Evolutionary conservation across 495 filamentous ascomycete species (phyloP), one percentile per base, ranked within the genome.

Genomic region (Cladorrhinum samala): DNA sequence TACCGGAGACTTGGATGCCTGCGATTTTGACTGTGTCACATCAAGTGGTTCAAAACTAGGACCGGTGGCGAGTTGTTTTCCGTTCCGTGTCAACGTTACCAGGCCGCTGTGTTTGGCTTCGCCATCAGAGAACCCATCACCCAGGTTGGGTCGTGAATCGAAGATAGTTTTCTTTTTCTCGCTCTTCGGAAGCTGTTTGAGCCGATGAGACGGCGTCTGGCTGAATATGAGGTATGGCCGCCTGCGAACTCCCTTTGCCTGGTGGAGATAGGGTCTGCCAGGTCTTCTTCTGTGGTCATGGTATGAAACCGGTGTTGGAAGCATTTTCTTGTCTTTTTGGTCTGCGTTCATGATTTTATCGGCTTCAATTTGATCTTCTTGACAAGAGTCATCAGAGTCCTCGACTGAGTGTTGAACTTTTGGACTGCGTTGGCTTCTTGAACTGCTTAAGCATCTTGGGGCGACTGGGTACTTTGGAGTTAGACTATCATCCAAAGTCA

Each of bases 101-200:
- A 54, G 21, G 1, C 62, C 59, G 33, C 53, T 54, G 23, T 55
- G 59, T 41, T 45, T 65, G 9, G 56, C 56, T 33, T 65, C 62
- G 1, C 49, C 44, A 9, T 53, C 57, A 7, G 62, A 62, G 42
- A 65, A 65, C 2, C 62, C 62, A 8, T 65, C 62, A 9, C 59
- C 62, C 9, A 25, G 50, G 37, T 13, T 23, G 41, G 48, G 46
- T 44, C 11, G 30, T 52, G 16, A 36, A n/a, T 5, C 7, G 18
- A n/a, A 0, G 33, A 11, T 24, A 19, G 17, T 6, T 25, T 40
- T 50, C 8, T 13, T 23, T 16, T 20, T 33, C 6, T 24, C 0
- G 49, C 23, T 53, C 3, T 38, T 33, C 19, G 45, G 33, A 24
- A 62, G 49, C 25, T 58, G 54, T 49, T 65, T 62, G 42, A 44